These are phyloP conservation scores for Trichomonas vaginalis DNA, from an alignment of 208 protist genomes.

Conservation along the genomic window DNA sequence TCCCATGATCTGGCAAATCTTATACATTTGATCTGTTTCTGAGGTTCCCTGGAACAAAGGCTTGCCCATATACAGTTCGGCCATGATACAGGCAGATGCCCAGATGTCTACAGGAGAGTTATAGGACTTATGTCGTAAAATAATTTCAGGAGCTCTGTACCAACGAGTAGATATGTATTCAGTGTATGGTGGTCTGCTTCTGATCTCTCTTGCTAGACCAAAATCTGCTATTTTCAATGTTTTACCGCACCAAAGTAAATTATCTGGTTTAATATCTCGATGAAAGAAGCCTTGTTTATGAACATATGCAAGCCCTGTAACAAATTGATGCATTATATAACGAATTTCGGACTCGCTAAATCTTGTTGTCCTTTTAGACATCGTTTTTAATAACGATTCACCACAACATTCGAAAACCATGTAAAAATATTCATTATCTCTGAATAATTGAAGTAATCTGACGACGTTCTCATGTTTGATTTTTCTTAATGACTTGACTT, in stretches of 20 bases:
- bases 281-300: not conserved
- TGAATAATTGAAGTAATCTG: not conserved
- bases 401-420: not conserved
- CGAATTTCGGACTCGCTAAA: not conserved
- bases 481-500: slow-evolving; percentile 46
- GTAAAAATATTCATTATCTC: not conserved
- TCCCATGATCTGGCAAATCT: slow-evolving; percentile 78
- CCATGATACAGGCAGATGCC: slow-evolving; percentile 57
- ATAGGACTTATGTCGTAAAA: slow-evolving; percentile 50
- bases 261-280: slow-evolving; percentile 2
- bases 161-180: slow-evolving; percentile 69
- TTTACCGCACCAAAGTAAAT: slow-evolving; percentile 26
- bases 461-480: not conserved
- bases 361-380: not conserved
- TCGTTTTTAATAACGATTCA: not conserved
- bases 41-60: slow-evolving; percentile 66
- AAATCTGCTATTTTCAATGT: slow-evolving; percentile 81
- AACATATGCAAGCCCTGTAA: not conserved
- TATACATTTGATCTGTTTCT: slow-evolving; percentile 81
- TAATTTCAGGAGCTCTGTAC: slow-evolving; percentile 63
- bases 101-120: slow-evolving; percentile 56
- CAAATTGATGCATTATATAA: not conserved
- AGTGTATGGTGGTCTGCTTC: slow-evolving; percentile 58
- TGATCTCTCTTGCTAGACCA: slow-evolving; percentile 61
- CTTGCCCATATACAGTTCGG: slow-evolving; percentile 54